These are phyloP conservation scores for Claviceps sp. DNA, from an alignment of 2,329 filamentous ascomycete species.

Conservation along the genomic window DNA sequence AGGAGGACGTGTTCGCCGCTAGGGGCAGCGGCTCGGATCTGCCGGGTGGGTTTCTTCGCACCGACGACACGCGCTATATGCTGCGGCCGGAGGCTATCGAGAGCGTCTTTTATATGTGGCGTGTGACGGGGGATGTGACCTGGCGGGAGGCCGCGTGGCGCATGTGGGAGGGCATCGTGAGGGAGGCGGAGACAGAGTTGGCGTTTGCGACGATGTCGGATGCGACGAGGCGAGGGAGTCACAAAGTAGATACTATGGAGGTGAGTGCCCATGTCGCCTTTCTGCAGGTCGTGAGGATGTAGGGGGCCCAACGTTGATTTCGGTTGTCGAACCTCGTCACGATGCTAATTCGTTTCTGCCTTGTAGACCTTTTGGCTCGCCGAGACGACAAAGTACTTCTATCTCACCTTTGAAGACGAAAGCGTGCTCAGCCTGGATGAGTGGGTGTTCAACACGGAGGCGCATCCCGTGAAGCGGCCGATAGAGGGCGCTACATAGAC, in stretches of 20 bases:
- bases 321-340: not conserved
- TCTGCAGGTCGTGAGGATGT: not conserved
- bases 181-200: constrained; percentile 28
- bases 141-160: constrained; percentile 33
- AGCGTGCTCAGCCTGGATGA: constrained; percentile 53
- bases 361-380: constrained; percentile 53
- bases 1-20: constrained; percentile 12
- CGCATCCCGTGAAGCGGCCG: constrained; percentile 32
- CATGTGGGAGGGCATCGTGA: constrained; percentile 31
- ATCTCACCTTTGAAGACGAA: constrained; percentile 54
- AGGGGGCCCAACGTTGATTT: not conserved
- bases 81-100: constrained; percentile 39
- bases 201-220: constrained; percentile 30
- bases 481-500: not conserved
- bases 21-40: constrained; percentile 11
- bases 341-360: not conserved
- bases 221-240: constrained; percentile 17
- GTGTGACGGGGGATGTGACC: constrained; percentile 30
- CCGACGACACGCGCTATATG: constrained; percentile 28
- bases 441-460: constrained; percentile 51
- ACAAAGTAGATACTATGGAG: constrained; percentile 49
- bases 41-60: constrained; percentile 44
- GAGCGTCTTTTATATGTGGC: constrained; percentile 38
- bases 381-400: constrained; percentile 70
- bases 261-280: constrained; percentile 12